Percentiles rank a stretch among this genome's conserved stretches.
Evolutionary conservation across 176 grass and related monocot species (phyloP).

Genomic region (Pharus latifolius): DNA sequence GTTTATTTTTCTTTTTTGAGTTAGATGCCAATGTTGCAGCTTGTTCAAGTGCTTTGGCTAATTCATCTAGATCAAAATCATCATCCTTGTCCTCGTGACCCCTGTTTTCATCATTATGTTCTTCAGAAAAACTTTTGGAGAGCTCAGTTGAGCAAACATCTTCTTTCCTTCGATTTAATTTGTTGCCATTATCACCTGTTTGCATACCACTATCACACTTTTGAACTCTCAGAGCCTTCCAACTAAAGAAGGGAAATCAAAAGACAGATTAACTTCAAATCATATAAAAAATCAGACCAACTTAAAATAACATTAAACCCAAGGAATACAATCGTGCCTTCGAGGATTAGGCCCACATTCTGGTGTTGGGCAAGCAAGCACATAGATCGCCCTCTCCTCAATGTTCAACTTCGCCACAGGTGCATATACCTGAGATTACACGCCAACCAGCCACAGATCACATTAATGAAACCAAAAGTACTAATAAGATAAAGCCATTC

Average conservation of each 20-base stretch:
- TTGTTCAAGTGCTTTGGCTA: conserved; percentile 64
- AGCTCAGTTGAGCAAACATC: neutral
- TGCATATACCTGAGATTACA: conserved; percentile 57
- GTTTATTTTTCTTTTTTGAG: conserved; percentile 63
- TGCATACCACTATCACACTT: conserved; percentile 26
- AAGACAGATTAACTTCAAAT: neutral
- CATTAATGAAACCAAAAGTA: neutral
- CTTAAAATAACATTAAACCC: neutral
- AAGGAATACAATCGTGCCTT: conserved; percentile 25
- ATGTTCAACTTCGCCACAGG: conserved; percentile 39
- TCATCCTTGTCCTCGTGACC: conserved; percentile 15
- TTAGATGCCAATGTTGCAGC: conserved; percentile 53
- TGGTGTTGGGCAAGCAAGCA: conserved; percentile 41
- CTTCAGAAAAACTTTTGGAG: conserved; percentile 6
- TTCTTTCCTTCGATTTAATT: conserved; percentile 3
- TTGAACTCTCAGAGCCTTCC: conserved; percentile 71
- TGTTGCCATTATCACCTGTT: neutral
- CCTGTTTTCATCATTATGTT: conserved; percentile 20
- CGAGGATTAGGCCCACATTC: conserved; percentile 44
- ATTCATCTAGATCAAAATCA: conserved; percentile 61
- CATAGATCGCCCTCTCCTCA: conserved; percentile 61
- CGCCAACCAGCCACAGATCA: neutral
- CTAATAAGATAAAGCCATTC: neutral
- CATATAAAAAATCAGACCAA: neutral
- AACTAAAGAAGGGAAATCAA: conserved; percentile 35